Conservation (phyloP, 73 alveolate species). For the Paramecium sonneborni region DNA sequence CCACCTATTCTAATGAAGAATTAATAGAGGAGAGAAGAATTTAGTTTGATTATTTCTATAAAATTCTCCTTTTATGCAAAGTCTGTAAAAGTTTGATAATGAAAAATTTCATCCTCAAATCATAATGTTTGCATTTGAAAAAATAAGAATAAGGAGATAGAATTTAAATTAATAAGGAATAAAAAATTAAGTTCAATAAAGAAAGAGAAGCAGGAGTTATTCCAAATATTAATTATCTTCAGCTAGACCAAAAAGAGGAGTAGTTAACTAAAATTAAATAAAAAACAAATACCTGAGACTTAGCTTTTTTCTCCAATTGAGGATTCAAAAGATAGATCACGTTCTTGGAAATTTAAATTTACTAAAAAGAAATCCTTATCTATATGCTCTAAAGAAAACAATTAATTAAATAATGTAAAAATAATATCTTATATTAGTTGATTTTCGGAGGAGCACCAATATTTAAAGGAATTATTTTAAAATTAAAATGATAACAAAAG, state of each 20-base stretch:
- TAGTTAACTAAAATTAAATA: no score
- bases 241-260: no score
- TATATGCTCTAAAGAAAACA: neutral
- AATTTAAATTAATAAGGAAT: neutral
- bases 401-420: neutral
- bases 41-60: neutral
- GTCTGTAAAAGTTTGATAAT: neutral
- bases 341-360: neutral
- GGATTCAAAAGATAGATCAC: constrained; percentile 1
- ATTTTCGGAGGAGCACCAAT: constrained; percentile 1
- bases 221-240: neutral
- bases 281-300: no score
- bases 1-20: neutral
- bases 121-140: neutral
- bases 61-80: neutral
- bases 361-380: neutral
- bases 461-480: constrained; percentile 19
- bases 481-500: neutral
- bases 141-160: neutral
- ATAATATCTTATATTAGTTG: neutral
- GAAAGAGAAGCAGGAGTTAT: constrained; percentile 13
- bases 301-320: no score
- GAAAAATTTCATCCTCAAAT: constrained; percentile 13
- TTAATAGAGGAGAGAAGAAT: constrained; percentile 33
- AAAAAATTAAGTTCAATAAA: neutral